Base-by-base conservation (phyloP, 495 filamentous ascomycete genomes). In the Neurospora sp. region DNA sequence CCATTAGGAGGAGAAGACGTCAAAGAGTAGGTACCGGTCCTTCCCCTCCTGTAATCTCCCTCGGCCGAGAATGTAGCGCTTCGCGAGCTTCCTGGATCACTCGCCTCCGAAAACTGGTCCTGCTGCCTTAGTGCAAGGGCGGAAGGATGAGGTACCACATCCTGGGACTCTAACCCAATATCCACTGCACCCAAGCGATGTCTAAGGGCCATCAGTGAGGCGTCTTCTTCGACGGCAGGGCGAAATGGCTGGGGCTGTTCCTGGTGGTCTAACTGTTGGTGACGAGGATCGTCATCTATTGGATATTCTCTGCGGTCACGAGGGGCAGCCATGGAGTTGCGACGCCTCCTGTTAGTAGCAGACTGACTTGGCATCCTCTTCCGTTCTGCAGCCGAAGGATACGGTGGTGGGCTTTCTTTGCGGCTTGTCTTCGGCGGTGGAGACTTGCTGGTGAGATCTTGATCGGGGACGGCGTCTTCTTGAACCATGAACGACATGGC, bases 31-130 rank as follows among this genome's bases (percentile, higher is more conserved):
- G 80, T 78, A 10, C 79, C 74, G n/a, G 39, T 70, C 69, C 80
- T 79, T 31, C 77, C 74, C 54, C 76, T 77, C 9, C 75, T 76
- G 23, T 66, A 66, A 66, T 66, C 54, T 35, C 27, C 23, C 12
- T 80, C 77, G 71, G 76, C 75, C 7, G 82, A 81, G 20, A 84
- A 83, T 6, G 82, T 81, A 20, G 82, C 62, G 40, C 80, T 83
- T 38, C 81, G 77, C 10, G 83, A 72, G 71, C 78, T 81, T 66
- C 74, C 73, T 20, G 77, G 74, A 40, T 71, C 73, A 9, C 54
- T 72, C 18, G 54, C 37, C 11, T 78, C 75, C 0, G 69, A 69
- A 37, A 80, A 76, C 16, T 71, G 74, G 0, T 48, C 71, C n/a
- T 70, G 71, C 37, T 74, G 75, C 27, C 27, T 66, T 35, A 66